A percentile compares a stretch with the other conserved stretches of the same genome.
Evolutionary conservation across 1,284 basidiomycete genomes (phyloP).

Genomic region (Serendipita sp.): DNA sequence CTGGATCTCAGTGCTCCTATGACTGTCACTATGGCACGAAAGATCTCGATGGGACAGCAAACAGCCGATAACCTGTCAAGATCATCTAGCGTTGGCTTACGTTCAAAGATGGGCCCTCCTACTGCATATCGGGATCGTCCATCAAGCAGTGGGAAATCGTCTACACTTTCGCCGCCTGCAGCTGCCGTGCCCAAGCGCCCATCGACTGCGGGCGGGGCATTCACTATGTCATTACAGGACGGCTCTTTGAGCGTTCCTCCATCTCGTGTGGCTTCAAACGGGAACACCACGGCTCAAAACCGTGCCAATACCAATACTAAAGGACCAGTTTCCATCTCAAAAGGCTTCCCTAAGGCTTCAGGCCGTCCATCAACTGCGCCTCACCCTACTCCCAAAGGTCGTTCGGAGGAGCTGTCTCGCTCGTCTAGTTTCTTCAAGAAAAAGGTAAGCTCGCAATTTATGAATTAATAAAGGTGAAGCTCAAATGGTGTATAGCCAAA

Average conservation of each 20-base stretch:
- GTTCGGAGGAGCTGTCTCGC: background rate
- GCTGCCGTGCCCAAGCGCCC: background rate
- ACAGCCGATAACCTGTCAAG: background rate
- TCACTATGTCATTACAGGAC: background rate
- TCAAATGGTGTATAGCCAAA: background rate
- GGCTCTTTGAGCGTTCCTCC: background rate
- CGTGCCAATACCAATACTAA: too few species aligned
- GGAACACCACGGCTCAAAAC: too few species aligned
- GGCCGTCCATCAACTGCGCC: background rate
- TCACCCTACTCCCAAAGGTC: background rate
- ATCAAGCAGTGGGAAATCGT: background rate
- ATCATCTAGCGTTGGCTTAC: too few species aligned
- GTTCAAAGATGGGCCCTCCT: too few species aligned
- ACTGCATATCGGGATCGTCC: too few species aligned
- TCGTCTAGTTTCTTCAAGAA: slow-evolving; percentile 2
- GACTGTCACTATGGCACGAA: background rate
- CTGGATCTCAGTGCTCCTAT: background rate
- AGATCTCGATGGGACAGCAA: background rate
- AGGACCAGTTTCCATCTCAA: too few species aligned
- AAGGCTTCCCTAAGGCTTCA: background rate
- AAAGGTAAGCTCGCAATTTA: background rate
- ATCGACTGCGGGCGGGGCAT: background rate
- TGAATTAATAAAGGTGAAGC: background rate
- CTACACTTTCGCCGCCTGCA: background rate
- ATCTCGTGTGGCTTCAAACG: background rate